phyloP scores from a whole-genome alignment of 768 basidiomycete genomes.

The Boletus coccyginus region DNA sequence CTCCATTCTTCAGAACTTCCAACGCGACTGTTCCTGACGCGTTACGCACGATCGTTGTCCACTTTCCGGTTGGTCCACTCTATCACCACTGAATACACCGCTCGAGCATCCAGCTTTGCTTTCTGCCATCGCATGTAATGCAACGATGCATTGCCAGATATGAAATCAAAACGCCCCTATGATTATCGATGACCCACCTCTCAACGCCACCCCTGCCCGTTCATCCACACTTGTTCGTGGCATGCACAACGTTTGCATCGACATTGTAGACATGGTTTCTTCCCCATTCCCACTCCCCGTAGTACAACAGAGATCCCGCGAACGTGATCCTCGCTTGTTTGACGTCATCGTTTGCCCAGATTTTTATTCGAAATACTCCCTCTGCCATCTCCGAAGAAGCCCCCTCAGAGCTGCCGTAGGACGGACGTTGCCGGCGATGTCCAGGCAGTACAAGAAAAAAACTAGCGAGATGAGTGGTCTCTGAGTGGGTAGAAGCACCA shows the following conservation, averaged over 20 bases:
- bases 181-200: conserved; percentile 21
- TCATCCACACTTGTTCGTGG: conserved; percentile 9
- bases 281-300: conserved; percentile 5
- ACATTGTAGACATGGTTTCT: conserved; percentile 1
- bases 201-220: conserved; percentile 4
- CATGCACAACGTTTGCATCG: conserved; percentile 2
- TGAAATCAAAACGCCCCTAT: conserved; percentile 26
- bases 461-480: conserved; percentile 25
- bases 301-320: conserved; percentile 3
- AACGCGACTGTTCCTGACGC: not conserved
- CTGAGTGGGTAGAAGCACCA: conserved; percentile 29
- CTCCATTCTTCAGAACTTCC: conserved; percentile 13
- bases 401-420: not conserved
- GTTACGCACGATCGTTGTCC: conserved; percentile 10
- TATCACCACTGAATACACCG: conserved; percentile 20
- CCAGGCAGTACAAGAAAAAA: conserved; percentile 15
- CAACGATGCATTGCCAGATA: conserved; percentile 24
- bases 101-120: conserved; percentile 4
- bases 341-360: not conserved
- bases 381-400: conserved; percentile 24
- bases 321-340: conserved; percentile 2
- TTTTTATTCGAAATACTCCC: not conserved
- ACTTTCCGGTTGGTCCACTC: conserved; percentile 11
- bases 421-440: conserved; percentile 6
- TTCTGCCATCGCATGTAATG: conserved; percentile 11